Percentiles rank a stretch among this genome's conserved stretches.
Conservation (phyloP, 2,329 filamentous ascomycete species). For the Exophiala calicioides region DNA sequence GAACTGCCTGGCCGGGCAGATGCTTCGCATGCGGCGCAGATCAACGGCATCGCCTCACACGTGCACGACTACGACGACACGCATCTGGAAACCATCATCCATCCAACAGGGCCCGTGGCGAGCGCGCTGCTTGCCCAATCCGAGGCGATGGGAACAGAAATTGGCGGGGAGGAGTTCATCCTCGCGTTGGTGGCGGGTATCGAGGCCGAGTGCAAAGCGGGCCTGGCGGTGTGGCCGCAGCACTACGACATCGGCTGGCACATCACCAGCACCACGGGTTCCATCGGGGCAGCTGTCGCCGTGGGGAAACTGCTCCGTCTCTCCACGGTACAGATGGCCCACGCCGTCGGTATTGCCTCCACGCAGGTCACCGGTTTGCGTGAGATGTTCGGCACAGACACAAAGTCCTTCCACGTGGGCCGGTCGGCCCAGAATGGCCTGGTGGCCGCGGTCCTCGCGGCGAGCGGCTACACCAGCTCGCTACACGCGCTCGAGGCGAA, state of each 20-base stretch:
- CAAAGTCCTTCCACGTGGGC: slow-evolving; percentile 58
- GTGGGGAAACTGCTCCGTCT: slow-evolving; percentile 52
- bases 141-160: slow-evolving; percentile 41
- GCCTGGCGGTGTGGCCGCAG: slow-evolving; percentile 54
- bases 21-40: slow-evolving; percentile 46
- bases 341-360: slow-evolving; percentile 56
- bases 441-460: slow-evolving; percentile 49
- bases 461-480: slow-evolving; percentile 53
- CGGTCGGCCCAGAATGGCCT: slow-evolving; percentile 56
- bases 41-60: slow-evolving; percentile 59
- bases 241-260: slow-evolving; percentile 60
- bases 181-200: slow-evolving; percentile 55
- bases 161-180: slow-evolving; percentile 52
- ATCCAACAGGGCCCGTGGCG: slow-evolving; percentile 55
- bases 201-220: slow-evolving; percentile 56
- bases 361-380: slow-evolving; percentile 57
- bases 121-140: slow-evolving; percentile 53
- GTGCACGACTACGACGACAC: slow-evolving; percentile 61
- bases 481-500: slow-evolving; percentile 53
- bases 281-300: slow-evolving; percentile 55
- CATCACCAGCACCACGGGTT: slow-evolving; percentile 55
- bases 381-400: slow-evolving; percentile 58
- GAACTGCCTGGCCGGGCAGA: not conserved
- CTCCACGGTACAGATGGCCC: slow-evolving; percentile 42
- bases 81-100: slow-evolving; percentile 58